Evolutionary conservation across 495 filamentous ascomycete genomes (phyloP).

Genomic region (Trichoderma erinaceum): DNA sequence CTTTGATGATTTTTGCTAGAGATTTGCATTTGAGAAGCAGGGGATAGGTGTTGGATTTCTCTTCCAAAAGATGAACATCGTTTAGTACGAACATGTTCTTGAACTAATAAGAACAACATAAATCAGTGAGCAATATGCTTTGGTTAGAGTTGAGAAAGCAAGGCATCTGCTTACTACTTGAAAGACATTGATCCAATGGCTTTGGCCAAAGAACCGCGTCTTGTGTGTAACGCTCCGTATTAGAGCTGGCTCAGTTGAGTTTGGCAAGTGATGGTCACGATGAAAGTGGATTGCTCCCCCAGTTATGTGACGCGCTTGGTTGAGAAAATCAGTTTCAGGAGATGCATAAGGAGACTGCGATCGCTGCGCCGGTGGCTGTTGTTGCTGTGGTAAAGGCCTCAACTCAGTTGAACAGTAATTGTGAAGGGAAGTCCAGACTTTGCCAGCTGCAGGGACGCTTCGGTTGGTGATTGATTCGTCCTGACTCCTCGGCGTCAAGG

Average conservation of each 20-base stretch:
- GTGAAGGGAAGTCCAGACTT: neutral
- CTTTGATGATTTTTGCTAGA: conserved; percentile 41
- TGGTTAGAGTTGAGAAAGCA: neutral
- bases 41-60: conserved; percentile 29
- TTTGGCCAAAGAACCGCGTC: conserved; percentile 46
- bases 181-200: conserved; percentile 48
- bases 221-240: conserved; percentile 30
- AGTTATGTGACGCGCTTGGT: neutral
- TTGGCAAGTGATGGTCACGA: neutral
- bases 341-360: neutral
- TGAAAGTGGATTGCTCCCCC: neutral
- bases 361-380: neutral
- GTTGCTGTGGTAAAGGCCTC: conserved; percentile 17
- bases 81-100: neutral
- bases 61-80: conserved; percentile 27
- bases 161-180: conserved; percentile 32
- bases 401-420: conserved; percentile 18
- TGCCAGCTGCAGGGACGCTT: neutral
- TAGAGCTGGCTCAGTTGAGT: neutral
- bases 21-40: conserved; percentile 42
- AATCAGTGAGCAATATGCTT: neutral
- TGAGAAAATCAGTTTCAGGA: neutral
- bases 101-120: neutral
- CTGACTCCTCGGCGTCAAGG: neutral
- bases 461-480: neutral